Base-by-base conservation (phyloP, 2,329 filamentous ascomycete genomes). In the Geosmithia morbida region DNA sequence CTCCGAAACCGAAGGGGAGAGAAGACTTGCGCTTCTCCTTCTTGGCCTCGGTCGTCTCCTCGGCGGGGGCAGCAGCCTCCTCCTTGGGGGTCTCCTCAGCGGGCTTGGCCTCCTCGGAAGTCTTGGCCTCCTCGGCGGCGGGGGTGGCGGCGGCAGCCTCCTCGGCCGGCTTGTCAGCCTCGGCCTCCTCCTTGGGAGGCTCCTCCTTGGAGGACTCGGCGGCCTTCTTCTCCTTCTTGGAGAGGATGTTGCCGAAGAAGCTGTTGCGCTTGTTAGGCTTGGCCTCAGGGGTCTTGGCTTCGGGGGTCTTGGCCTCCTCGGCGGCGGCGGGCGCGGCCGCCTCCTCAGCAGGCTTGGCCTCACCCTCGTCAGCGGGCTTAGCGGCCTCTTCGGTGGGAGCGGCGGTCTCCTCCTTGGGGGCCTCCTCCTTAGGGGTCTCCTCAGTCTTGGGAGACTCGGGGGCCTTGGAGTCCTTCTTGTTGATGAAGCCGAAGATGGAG, bases 21-120 rank as follows among this genome's bases (percentile, higher is more conserved):
- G 89, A 82, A 54, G 86, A 92, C 66, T 81, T 80, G 65, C 87
- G 85, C 85, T 94, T 94, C 66, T 78, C 74, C 79, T 87, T 88
- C 55, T 72, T 62, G 52, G 77, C 75, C 66, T 79, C 78, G 64
- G 77, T 77, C 48, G 47, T 54, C 66, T 81, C 78, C 50, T 69
- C 69, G 53, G 70, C 71, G 49, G 67, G 61, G 22, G 66, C 55
- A 33, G 59, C 52, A 30, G 59, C 61, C 51, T 64, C 41, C 44
- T 46, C 48, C 41, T 47, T 61, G 48, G 67, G 57, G 43, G 52
- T 59, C 55, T 77, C 72, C 3, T 67, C 63, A 19, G 65, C 65
- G 26, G 69, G 66, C 22, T 26, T 26, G 49, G 62, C 67, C n/a
- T 65, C 66, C 44, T 66, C 65, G 45, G 71, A 69, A 48, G 63